Evolutionary conservation across 2,329 filamentous ascomycete genomes (phyloP).

Genomic region (Macrophomina phaseolina): DNA sequence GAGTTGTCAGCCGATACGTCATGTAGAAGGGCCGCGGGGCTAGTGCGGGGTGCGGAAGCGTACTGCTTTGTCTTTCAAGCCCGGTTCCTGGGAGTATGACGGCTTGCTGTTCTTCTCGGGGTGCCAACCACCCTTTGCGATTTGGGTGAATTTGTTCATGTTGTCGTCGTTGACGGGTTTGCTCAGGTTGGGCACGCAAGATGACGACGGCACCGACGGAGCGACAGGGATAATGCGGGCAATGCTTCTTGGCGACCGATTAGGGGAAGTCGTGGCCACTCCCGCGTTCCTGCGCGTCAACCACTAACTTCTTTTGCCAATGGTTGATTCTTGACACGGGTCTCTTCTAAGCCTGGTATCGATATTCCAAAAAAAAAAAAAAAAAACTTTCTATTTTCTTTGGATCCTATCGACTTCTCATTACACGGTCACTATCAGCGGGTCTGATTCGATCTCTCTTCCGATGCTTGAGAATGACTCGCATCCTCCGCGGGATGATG

Average conservation of each 20-base stretch:
- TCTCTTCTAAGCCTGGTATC: too few species aligned
- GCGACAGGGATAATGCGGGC: slow-evolving; percentile 5
- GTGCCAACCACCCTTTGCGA: slow-evolving; percentile 58
- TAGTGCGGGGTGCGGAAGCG: slow-evolving; percentile 3
- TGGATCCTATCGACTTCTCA: too few species aligned
- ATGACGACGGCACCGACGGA: slow-evolving; percentile 14
- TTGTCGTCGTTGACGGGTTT: slow-evolving; percentile 21
- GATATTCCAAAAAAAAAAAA: too few species aligned
- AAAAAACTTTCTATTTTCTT: too few species aligned
- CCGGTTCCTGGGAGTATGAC: background rate
- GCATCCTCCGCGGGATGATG: background rate
- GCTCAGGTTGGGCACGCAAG: slow-evolving; percentile 19
- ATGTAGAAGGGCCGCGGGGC: slow-evolving; percentile 28
- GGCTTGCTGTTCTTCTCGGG: slow-evolving; percentile 41
- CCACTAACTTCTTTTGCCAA: too few species aligned
- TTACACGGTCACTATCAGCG: too few species aligned
- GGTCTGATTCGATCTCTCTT: too few species aligned
- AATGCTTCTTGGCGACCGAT: background rate
- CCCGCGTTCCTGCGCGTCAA: too few species aligned
- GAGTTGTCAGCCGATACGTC: slow-evolving; percentile 27
- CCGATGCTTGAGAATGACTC: background rate
- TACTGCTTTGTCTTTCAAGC: slow-evolving; percentile 20
- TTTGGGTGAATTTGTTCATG: slow-evolving; percentile 44
- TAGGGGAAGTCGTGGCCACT: background rate
- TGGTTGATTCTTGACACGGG: too few species aligned